Percentiles rank a stretch among this genome's conserved stretches.
Evolutionary conservation across 495 filamentous ascomycete species (phyloP).

Genomic region (Glarea lozoyensis): DNA sequence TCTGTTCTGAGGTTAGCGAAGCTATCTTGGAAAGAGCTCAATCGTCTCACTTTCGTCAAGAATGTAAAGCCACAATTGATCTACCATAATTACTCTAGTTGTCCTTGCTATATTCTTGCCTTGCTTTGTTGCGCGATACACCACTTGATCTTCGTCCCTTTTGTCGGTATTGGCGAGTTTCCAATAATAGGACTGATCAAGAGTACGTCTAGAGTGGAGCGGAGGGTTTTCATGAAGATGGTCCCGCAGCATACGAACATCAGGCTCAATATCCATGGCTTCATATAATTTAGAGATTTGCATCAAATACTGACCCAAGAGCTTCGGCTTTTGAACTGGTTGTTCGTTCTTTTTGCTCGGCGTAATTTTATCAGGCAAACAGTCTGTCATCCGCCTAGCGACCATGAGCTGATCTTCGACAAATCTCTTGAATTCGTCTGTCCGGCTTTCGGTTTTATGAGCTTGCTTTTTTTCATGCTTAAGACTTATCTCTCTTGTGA

Average conservation of each 20-base stretch:
- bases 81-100: conserved; percentile 13
- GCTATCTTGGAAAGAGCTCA: conserved; percentile 4
- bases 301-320: neutral
- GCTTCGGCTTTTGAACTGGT: neutral
- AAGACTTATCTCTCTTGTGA: neutral
- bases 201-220: neutral
- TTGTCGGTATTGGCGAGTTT: neutral
- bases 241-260: neutral
- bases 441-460: neutral
- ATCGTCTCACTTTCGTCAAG: conserved; percentile 12
- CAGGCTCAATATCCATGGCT: conserved; percentile 1
- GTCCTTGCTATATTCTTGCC: conserved; percentile 5
- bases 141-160: conserved; percentile 9
- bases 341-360: neutral
- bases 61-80: conserved; percentile 10
- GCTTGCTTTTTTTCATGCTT: neutral
- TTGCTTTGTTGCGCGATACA: conserved; percentile 11
- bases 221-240: neutral
- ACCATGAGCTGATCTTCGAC: neutral
- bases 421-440: neutral
- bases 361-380: neutral
- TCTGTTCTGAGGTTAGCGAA: neutral
- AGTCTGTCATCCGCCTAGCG: neutral
- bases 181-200: neutral
- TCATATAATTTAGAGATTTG: neutral